A percentile compares a stretch with the other conserved stretches of the same genome.
phyloP scores from a whole-genome alignment of 1,284 basidiomycete species.

The Pseudomicrostroma phylloplanum region DNA sequence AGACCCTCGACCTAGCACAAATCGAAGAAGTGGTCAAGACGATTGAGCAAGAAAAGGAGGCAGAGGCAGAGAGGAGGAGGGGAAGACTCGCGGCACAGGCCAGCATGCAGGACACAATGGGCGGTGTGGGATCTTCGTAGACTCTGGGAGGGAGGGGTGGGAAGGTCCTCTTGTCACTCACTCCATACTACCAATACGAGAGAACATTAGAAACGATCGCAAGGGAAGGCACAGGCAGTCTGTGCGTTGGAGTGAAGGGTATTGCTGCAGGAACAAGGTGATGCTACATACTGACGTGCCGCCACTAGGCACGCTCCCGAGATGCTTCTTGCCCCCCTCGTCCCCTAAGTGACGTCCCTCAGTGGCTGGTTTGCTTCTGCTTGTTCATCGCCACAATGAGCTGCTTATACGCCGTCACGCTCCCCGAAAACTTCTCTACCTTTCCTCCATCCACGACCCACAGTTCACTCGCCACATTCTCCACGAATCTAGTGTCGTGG shows the following conservation, averaged over 20 bases:
- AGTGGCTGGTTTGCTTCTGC: constrained; percentile 7
- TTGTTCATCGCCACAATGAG: constrained; percentile 48
- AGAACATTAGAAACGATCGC: too few species aligned
- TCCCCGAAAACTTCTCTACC: constrained; percentile 77
- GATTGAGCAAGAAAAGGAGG: constrained; percentile 48
- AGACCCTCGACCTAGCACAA: constrained; percentile 41
- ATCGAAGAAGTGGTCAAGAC: constrained; percentile 46
- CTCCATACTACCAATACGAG: too few species aligned
- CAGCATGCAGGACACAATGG: constrained; percentile 42
- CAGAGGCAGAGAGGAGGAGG: constrained; percentile 46
- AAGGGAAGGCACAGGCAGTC: too few species aligned
- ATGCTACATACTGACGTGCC: too few species aligned
- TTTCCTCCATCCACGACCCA: constrained; percentile 71
- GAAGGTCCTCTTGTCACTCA: too few species aligned
- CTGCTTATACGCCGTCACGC: constrained; percentile 87
- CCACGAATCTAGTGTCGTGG: constrained; percentile 46
- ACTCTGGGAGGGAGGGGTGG: neutral
- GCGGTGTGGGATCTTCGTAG: constrained; percentile 10
- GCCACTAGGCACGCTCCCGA: too few species aligned
- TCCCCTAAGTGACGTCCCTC: neutral
- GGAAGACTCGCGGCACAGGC: constrained; percentile 47
- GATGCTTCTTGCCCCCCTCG: too few species aligned
- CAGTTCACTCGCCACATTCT: constrained; percentile 39
- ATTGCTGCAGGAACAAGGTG: too few species aligned
- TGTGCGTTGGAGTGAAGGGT: too few species aligned